Evolutionary conservation across 2,329 filamentous ascomycete species (phyloP).

Genomic region (Botrytis deweyae): DNA sequence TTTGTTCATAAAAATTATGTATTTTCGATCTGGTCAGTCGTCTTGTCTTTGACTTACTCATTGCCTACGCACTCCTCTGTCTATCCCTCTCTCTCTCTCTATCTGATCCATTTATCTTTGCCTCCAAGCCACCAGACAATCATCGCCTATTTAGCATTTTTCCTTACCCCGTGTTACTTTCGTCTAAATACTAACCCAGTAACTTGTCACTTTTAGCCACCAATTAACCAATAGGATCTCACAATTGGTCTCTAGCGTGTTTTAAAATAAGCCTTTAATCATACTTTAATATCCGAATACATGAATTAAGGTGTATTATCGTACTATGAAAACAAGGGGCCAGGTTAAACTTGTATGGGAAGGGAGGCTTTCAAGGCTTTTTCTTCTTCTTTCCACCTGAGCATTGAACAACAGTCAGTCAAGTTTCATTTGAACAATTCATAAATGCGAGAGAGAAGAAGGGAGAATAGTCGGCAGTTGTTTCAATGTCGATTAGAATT

Average conservation of each 20-base stretch:
- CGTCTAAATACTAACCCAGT: constrained; percentile 1
- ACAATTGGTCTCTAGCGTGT: background rate
- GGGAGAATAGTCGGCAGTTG: background rate
- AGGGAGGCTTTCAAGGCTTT: background rate
- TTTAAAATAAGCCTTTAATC: constrained; percentile 8
- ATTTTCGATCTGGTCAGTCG: background rate
- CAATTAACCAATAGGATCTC: background rate
- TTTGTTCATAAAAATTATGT: background rate
- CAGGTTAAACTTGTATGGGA: background rate
- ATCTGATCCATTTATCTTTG: background rate
- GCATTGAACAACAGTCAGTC: background rate
- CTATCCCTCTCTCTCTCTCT: background rate
- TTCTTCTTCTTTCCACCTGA: background rate
- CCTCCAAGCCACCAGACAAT: constrained; percentile 6
- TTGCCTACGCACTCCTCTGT: background rate
- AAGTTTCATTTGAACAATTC: background rate
- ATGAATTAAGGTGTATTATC: background rate
- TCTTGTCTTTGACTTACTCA: background rate
- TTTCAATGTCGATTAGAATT: background rate
- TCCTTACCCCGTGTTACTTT: constrained; percentile 14
- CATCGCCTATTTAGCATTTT: constrained; percentile 7
- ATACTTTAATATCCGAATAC: constrained; percentile 1
- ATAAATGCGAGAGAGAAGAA: background rate
- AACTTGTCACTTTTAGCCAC: constrained; percentile 10
- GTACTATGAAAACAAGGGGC: constrained; percentile 11